These are phyloP conservation scores for Leucosporidium creatinivorum DNA, from an alignment of 768 basidiomycete genomes.

Conservation along the genomic window DNA sequence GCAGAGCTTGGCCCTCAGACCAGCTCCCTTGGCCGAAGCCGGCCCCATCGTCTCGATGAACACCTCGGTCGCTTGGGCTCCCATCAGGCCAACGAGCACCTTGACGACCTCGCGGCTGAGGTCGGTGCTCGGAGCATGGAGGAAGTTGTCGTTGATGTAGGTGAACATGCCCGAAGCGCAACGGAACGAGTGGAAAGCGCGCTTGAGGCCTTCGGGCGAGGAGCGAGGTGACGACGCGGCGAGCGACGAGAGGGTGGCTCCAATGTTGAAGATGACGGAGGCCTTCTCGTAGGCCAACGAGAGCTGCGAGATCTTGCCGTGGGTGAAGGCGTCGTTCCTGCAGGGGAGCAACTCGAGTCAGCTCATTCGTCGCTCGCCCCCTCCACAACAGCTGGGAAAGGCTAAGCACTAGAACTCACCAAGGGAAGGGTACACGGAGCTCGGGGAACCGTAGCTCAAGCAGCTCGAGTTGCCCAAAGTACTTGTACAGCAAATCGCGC, in stretches of 20 bases:
- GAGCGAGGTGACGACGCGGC: conserved; percentile 75
- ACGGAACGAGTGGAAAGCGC: conserved; percentile 84
- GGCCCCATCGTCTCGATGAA: conserved; percentile 61
- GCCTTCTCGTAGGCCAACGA: conserved; percentile 98
- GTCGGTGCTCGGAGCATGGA: conserved; percentile 94
- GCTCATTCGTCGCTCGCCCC: background rate
- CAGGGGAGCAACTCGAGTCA: background rate
- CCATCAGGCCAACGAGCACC: conserved; percentile 75
- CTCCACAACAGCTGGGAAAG: background rate
- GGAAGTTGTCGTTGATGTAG: conserved; percentile 98
- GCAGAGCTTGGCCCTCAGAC: conserved; percentile 71
- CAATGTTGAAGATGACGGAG: conserved; percentile 92
- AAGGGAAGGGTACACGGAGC: conserved; percentile 89
- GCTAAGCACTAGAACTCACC: conserved; percentile 42
- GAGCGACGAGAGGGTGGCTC: conserved; percentile 84
- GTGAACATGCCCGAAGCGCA: conserved; percentile 92
- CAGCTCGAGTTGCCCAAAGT: conserved; percentile 96
- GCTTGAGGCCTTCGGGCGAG: conserved; percentile 84
- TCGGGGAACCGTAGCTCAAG: conserved; percentile 95
- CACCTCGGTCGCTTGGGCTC: conserved; percentile 90
- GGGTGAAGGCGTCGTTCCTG: conserved; percentile 87
- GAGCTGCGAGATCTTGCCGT: conserved; percentile 80
- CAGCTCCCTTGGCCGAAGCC: conserved; percentile 84
- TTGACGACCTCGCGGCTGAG: conserved; percentile 90
- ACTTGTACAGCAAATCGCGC: conserved; percentile 93